These are phyloP conservation scores for Carex myosuroides DNA, from an alignment of 176 grass and related monocot species.

Conservation along the genomic window DNA sequence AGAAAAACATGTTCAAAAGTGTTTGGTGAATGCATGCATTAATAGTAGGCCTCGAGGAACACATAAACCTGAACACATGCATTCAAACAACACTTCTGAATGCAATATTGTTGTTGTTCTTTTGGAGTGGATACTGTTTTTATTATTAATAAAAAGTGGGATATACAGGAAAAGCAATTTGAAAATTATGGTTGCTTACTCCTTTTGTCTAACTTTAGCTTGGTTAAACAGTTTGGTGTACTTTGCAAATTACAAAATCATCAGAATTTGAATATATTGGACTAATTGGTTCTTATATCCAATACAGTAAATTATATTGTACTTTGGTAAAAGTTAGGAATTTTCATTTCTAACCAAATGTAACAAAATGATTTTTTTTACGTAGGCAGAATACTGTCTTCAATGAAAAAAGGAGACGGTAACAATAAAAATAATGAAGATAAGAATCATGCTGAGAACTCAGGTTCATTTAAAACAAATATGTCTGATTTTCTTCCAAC, in stretches of 20 bases:
- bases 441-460: conserved; percentile 31
- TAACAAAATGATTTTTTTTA: conserved; percentile 18
- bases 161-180: not conserved
- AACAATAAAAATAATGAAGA: conserved; percentile 25
- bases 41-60: not conserved
- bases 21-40: not conserved
- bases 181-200: not conserved
- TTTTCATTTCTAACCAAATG: not conserved
- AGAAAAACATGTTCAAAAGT: not conserved
- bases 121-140: not conserved
- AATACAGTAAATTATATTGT: not conserved
- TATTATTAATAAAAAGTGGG: not conserved
- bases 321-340: not conserved
- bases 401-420: conserved; percentile 38
- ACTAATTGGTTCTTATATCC: not conserved
- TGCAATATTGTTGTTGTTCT: not conserved
- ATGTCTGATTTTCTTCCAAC: conserved; percentile 87
- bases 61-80: not conserved
- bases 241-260: not conserved
- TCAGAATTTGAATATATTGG: not conserved
- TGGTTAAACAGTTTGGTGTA: not conserved
- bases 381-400: conserved; percentile 73
- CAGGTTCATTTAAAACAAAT: conserved; percentile 50
- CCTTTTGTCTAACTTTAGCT: not conserved
- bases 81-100: not conserved